Evolutionary conservation across 2,329 filamentous ascomycete genomes (phyloP).

Genomic region (Talaromyces sp.): DNA sequence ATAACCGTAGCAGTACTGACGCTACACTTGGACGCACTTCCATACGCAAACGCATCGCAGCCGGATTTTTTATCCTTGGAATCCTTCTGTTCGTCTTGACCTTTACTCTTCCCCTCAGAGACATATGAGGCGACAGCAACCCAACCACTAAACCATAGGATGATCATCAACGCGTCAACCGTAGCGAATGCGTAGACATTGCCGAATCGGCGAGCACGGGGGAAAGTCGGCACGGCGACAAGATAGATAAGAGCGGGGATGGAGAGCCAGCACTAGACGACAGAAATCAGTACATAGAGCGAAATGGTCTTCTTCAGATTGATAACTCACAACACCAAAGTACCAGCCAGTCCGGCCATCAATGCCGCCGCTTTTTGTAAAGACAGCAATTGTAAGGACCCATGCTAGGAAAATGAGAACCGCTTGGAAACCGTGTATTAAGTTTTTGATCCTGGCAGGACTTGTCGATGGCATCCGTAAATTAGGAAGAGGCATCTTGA

Average conservation of each 20-base stretch:
- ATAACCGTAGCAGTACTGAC: conserved; percentile 56
- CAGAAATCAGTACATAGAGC: too few species aligned
- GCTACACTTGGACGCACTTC: conserved; percentile 54
- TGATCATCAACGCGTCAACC: conserved; percentile 52
- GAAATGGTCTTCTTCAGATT: not conserved
- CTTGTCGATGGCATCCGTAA: conserved; percentile 39
- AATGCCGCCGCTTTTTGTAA: conserved; percentile 53
- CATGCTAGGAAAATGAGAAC: conserved; percentile 58
- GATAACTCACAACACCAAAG: conserved; percentile 53
- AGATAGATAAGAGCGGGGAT: conserved; percentile 59
- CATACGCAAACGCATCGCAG: conserved; percentile 56
- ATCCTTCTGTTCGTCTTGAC: conserved; percentile 36
- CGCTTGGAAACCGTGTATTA: conserved; percentile 53
- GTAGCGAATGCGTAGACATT: conserved; percentile 59
- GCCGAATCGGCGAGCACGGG: conserved; percentile 55
- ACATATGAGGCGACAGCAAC: conserved; percentile 57
- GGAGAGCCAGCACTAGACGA: conserved; percentile 56
- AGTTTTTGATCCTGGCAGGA: conserved; percentile 55
- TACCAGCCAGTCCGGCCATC: conserved; percentile 57
- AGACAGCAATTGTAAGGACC: conserved; percentile 57
- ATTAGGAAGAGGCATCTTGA: conserved; percentile 19
- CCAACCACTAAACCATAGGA: conserved; percentile 61
- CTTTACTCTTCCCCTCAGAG: conserved; percentile 51
- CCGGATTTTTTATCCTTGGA: conserved; percentile 44
- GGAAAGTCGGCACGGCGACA: conserved; percentile 60